Evolutionary conservation across 345 rosid species (phyloP), one percentile per base, ranked within the genome.

Genomic region (Pugionium dolabratum): DNA sequence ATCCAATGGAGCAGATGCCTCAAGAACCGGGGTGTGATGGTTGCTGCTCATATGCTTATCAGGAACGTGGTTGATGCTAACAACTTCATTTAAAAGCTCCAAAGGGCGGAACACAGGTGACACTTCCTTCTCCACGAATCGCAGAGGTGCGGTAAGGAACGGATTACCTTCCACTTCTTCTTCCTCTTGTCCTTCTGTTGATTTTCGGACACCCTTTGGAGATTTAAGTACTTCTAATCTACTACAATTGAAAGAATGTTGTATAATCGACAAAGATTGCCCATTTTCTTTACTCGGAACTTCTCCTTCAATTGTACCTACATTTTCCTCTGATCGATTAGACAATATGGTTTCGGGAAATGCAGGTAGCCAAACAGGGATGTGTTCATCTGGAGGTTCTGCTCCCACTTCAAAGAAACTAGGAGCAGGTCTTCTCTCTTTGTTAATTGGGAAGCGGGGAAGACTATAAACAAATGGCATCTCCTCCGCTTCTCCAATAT

Each of bases 281-380:
- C 79, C 84, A 40, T 60, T 50, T 53, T 75, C 80, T 47, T 50
- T 71, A 37, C 64, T 69, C 5, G 49, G 75, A 54, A 54, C 79
- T 37, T 69, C 71, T 45, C n/a, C 70, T 35, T 78, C 79, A 58
- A 34, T 52, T 71, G 66, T 78, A 25, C 53, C 79, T 56, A 44
- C 84, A 54, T 35, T 60, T 33, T 50, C 67, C 41, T 70, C 73
- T 53, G 69, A 61, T 28, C 8, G 79, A 70, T 65, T 48, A 60
- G 67, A 70, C 35, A 78, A 62, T 41, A 76, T 66, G 2, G 86
- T 78, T 75, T 73, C 81, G 2, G 97, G 96, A 65, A 89, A 87
- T 41, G 78, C 78, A 55, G 90, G 94, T 74, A 92, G 74, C 97
- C 98, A 92, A 72, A 58, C 67, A 3, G 98, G 97, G 53, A 90